Percentiles rank a stretch among this genome's conserved stretches.
Evolutionary conservation across 2,329 filamentous ascomycete species (phyloP).

Genomic region (Bipolaris victoriae): DNA sequence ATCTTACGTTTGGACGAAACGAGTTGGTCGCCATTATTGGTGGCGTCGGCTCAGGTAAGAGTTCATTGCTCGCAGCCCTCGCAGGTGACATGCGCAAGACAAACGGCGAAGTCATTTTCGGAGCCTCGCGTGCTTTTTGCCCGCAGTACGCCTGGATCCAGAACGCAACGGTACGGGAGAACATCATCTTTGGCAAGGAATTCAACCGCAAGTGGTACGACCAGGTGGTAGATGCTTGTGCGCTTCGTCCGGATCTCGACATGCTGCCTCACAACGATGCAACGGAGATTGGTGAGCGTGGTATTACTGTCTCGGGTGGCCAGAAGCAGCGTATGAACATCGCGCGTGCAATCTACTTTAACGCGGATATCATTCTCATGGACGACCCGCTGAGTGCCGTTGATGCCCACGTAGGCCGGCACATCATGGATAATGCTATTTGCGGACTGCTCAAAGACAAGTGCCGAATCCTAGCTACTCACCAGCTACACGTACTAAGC

Average conservation of each 20-base stretch:
- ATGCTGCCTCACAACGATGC: conserved; percentile 89
- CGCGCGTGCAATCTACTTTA: conserved; percentile 74
- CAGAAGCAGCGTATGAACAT: conserved; percentile 97
- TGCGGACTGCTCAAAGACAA: conserved; percentile 87
- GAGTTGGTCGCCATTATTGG: conserved; percentile 87
- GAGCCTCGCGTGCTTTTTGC: conserved; percentile 85
- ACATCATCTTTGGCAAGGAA: conserved; percentile 87
- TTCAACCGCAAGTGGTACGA: conserved; percentile 78
- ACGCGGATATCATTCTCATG: conserved; percentile 67
- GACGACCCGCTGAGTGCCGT: conserved; percentile 67
- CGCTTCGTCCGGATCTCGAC: conserved; percentile 82
- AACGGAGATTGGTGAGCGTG: conserved; percentile 93
- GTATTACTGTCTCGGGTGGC: conserved; percentile 92
- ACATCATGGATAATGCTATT: conserved; percentile 93
- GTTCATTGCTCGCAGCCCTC: conserved; percentile 82
- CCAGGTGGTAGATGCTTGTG: conserved; percentile 83
- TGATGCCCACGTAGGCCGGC: conserved; percentile 65
- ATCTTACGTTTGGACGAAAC: conserved; percentile 72
- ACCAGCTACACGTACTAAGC: conserved; percentile 90
- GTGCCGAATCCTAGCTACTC: conserved; percentile 88
- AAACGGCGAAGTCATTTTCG: conserved; percentile 72
- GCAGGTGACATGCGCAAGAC: conserved; percentile 94
- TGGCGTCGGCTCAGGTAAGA: conserved; percentile 88
- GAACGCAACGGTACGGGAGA: conserved; percentile 83
- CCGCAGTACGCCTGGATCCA: conserved; percentile 99